Evolutionary conservation across 2,329 filamentous ascomycete species (phyloP), one percentile per base, ranked within the genome.

Genomic region (Ceratocystis smalleyi): DNA sequence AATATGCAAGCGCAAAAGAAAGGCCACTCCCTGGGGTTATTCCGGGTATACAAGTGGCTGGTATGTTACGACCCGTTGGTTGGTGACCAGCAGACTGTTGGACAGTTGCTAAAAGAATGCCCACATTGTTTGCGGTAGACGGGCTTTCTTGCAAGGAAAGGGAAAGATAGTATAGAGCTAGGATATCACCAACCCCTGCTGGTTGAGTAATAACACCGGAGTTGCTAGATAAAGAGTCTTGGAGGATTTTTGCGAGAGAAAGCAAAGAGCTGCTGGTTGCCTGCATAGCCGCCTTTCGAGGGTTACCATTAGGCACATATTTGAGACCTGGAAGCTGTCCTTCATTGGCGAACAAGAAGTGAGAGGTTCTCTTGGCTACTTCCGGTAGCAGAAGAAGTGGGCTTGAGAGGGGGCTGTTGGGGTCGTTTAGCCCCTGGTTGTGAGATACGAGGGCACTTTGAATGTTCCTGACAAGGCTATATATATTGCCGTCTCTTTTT

Each of bases 91-190:
- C 68, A 7, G 72, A 66, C 65, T 95, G 91, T 71, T 96, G 94
- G 22, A 97, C 88, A 65, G 94, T 89, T 4, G 94, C 94, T n/a
- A 99, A 83, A 32, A 99, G 79, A 64, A 99, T 99, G 2, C 94
- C 94, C 12, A 99, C 91, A 72, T 99, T 99, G 72, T 99, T 99
- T 0, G 94, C 94, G 0, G 94, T 99, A 0, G 94, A 99, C 1
- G 94, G 94, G 70, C 94, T 97, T 59, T 94, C 91, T 68, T 96
- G 94, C 1, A 99, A 79, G 0, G 94, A 95, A 2, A 99, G 77
- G 0, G 94, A 99, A 2, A 99, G 79, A 71, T 99, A 99, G 73
- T 99, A 99, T 12, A 99, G 81, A 1, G 91, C 89, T 43, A 99
- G 76, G 45, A 99, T 97, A 71, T 99, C 94, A 51, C 90, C 85